phyloP scores from a whole-genome alignment of 495 filamentous ascomycete species.

The Lentithecium fluviatile region DNA sequence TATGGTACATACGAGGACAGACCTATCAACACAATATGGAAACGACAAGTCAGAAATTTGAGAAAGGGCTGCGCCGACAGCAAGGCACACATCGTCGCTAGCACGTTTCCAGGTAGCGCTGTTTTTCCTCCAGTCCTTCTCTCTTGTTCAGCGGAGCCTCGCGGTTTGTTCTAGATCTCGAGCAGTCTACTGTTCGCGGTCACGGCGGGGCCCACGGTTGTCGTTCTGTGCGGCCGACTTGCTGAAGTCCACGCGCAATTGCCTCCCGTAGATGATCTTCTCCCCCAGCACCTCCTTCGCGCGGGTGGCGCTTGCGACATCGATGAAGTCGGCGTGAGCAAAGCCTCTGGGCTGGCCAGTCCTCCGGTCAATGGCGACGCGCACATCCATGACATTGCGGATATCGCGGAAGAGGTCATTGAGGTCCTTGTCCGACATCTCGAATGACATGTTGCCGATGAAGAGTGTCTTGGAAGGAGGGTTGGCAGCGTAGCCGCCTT shows the following conservation, averaged over 20 bases:
- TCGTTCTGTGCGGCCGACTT: slow-evolving; percentile 5
- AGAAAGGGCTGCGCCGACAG: slow-evolving; percentile 2
- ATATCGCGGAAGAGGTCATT: slow-evolving; percentile 76
- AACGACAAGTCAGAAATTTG: slow-evolving; percentile 29
- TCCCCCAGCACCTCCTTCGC: slow-evolving; percentile 58
- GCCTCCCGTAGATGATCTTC: slow-evolving; percentile 63
- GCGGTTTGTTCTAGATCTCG: too few species aligned
- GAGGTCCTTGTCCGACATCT: slow-evolving; percentile 84
- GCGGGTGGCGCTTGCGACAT: slow-evolving; percentile 58
- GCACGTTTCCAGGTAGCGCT: background rate
- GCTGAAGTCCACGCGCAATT: slow-evolving; percentile 65
- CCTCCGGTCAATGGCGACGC: slow-evolving; percentile 83
- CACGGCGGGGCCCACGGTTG: background rate
- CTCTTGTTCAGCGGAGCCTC: background rate
- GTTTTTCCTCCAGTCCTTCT: background rate
- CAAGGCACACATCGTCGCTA: background rate
- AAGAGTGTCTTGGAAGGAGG: slow-evolving; percentile 68
- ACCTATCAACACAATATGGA: slow-evolving; percentile 25
- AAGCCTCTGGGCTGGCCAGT: slow-evolving; percentile 89
- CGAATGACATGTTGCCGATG: slow-evolving; percentile 86
- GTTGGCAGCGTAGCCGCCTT: slow-evolving; percentile 21
- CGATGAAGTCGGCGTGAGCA: slow-evolving; percentile 81
- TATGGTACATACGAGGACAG: slow-evolving; percentile 21
- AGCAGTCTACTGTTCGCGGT: too few species aligned
- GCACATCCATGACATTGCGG: slow-evolving; percentile 71